phyloP scores from a whole-genome alignment of 768 basidiomycete species.

The Lactarius trivialis region DNA sequence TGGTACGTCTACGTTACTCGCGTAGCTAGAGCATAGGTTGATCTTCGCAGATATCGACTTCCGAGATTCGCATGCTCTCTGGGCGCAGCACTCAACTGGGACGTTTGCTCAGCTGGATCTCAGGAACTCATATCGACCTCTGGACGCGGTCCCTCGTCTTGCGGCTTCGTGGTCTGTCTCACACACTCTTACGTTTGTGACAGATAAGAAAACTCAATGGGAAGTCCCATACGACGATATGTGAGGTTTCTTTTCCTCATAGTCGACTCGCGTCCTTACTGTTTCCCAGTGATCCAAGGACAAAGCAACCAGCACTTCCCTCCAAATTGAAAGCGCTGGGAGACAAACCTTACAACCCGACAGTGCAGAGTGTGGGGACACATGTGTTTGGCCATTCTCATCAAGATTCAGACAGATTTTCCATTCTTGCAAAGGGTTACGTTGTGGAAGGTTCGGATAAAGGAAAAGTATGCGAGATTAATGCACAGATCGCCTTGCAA shows the following conservation, averaged over 20 bases:
- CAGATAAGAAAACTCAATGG: constrained; percentile 45
- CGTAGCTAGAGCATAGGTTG: not conserved
- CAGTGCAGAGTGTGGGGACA: constrained; percentile 53
- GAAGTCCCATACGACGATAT: constrained; percentile 79
- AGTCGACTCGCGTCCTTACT: not conserved
- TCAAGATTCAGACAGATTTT: constrained; percentile 46
- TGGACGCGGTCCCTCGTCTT: constrained; percentile 60
- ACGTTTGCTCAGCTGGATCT: constrained; percentile 76
- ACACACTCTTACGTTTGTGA: constrained; percentile 61
- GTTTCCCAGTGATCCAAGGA: constrained; percentile 35
- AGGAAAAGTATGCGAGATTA: constrained; percentile 45
- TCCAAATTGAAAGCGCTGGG: constrained; percentile 50
- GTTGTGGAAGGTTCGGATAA: constrained; percentile 45
- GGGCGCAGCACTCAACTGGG: constrained; percentile 69
- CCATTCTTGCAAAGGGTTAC: constrained; percentile 57
- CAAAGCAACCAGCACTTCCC: constrained; percentile 25
- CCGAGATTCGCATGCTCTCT: constrained; percentile 62
- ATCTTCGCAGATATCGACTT: constrained; percentile 54
- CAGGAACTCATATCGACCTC: constrained; percentile 52
- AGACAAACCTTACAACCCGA: constrained; percentile 45
- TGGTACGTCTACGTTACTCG: constrained; percentile 39
- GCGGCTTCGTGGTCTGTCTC: constrained; percentile 59
- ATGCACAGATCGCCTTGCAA: constrained; percentile 56
- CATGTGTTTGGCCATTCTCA: constrained; percentile 34
- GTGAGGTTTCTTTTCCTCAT: constrained; percentile 27